Base-by-base conservation (phyloP, 2,329 filamentous ascomycete species). In the Trichoderma guizhouense region DNA sequence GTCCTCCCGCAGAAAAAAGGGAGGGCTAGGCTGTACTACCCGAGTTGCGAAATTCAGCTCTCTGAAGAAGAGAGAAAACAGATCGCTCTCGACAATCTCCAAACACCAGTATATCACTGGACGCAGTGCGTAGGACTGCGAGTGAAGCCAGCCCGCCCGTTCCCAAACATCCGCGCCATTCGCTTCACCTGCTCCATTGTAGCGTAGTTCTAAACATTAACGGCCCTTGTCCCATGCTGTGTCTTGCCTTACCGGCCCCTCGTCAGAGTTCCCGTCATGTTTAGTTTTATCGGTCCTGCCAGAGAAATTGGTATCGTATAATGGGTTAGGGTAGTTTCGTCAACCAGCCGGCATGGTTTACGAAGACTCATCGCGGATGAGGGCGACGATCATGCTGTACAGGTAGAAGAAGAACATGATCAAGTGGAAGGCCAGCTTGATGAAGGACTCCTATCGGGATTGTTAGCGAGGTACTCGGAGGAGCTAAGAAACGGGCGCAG, bases 361-460 rank as follows among this genome's bases (percentile, higher is more conserved):
- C 84, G 94, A 89, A 73, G 92, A 90, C 85, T 99, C 96, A 83
- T 98, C 96, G 80, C 92, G 91, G 86, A 99, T 99, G 74, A 99
- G 89, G 76, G 96, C 95, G 75, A 98, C 95, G 78, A 96, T 96
- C 93, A 96, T 97, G 91, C 93, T 97, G 89, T 97, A 97, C 71
- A 99, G 92, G 86, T 99, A 99, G 90, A 98, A 99, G 91, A 99
- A 99, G 90, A 99, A 99, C 94, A 99, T 98, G 85, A 99, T 83
- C 73, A 99, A 87, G 84, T 99, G 96, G 88, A 99, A 99, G 71
- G 95, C 96, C 57, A 99, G 93, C 87, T 99, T 99, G 86, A 96
- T 91, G 83, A 99, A 99, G 0, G 96, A 98, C 90, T 99, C 96
- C 95, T 97, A 71, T 79, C 69, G 75, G 73, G 18, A 1, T 12